Evolutionary conservation across 192 early-diverging fungal species (phyloP).

Genomic region (Phlyctochytrium arcticum): DNA sequence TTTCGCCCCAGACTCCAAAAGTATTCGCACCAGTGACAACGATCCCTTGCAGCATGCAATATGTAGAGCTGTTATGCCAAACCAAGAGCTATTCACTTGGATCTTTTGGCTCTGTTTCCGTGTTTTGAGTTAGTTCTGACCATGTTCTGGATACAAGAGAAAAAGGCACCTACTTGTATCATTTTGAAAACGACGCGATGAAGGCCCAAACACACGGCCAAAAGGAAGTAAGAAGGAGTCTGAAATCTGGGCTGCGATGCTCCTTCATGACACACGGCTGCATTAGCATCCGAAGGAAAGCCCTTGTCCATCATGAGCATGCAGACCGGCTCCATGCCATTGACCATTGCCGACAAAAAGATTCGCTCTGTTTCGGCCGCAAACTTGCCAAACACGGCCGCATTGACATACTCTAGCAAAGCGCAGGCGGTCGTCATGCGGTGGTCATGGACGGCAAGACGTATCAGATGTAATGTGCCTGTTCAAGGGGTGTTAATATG

Average conservation of each 20-base stretch:
- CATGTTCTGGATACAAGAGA: not conserved
- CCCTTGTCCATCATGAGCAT: constrained; percentile 53
- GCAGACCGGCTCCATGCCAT: constrained; percentile 48
- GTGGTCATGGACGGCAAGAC: constrained; percentile 43
- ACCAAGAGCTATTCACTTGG: constrained; percentile 48
- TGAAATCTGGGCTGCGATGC: too few species aligned
- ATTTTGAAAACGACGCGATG: constrained; percentile 43
- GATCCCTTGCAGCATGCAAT: constrained; percentile 36
- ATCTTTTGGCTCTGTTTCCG: constrained; percentile 12
- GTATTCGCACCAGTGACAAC: constrained; percentile 26
- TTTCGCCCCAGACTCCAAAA: constrained; percentile 44
- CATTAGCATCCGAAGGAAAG: constrained; percentile 49
- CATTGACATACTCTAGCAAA: constrained; percentile 39
- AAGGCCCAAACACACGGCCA: constrained; percentile 43
- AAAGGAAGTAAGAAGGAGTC: constrained; percentile 50
- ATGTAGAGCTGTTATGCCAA: constrained; percentile 48
- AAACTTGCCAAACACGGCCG: constrained; percentile 32
- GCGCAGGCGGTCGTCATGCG: constrained; percentile 18
- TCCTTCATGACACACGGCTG: constrained; percentile 25
- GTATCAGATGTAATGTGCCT: constrained; percentile 44
- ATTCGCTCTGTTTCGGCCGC: constrained; percentile 36
- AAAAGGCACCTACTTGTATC: constrained; percentile 39
- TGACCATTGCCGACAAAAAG: constrained; percentile 45
- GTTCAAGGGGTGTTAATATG: constrained; percentile 25
- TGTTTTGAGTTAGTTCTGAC: not conserved